These are phyloP conservation scores for Aspergillus funiculosus DNA, from an alignment of 495 filamentous ascomycete species.

Conservation along the genomic window DNA sequence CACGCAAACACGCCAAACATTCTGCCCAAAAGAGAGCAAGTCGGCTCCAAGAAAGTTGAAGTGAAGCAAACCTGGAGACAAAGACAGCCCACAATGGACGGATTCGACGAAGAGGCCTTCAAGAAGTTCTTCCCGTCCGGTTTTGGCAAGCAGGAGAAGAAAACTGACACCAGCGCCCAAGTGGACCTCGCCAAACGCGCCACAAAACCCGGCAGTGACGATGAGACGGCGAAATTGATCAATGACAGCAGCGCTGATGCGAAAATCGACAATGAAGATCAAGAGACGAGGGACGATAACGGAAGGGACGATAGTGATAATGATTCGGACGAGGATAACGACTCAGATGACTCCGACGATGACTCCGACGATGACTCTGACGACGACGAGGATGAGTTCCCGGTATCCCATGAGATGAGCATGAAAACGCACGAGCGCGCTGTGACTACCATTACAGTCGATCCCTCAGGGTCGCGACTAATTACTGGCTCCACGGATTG, in stretches of 20 bases:
- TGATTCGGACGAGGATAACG: conserved; percentile 30
- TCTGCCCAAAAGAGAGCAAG: conserved; percentile 6
- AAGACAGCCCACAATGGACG: conserved; percentile 40
- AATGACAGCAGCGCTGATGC: conserved; percentile 11
- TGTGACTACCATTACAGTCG: conserved; percentile 74
- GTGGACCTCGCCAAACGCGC: conserved; percentile 69
- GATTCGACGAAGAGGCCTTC: conserved; percentile 77
- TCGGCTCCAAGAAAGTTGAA: conserved; percentile 7
- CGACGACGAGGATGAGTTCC: conserved; percentile 81
- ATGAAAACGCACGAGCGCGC: conserved; percentile 89
- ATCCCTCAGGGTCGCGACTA: conserved; percentile 77
- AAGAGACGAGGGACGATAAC: conserved; percentile 22
- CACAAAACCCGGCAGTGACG: conserved; percentile 21
- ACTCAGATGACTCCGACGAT: conserved; percentile 47
- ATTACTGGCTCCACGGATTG: conserved; percentile 88
- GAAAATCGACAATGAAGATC: conserved; percentile 11
- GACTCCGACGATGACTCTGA: conserved; percentile 54
- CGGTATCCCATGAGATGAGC: conserved; percentile 86
- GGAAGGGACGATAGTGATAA: conserved; percentile 28
- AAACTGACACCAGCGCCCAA: conserved; percentile 69
- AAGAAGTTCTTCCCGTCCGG: conserved; percentile 73
- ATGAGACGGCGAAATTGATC: conserved; percentile 20
- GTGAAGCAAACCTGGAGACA: neutral
- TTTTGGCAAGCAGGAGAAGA: conserved; percentile 77
- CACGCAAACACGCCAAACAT: conserved; percentile 24